phyloP scores from a whole-genome alignment of 169 alveolate genomes.

The Theileria annulata region DNA sequence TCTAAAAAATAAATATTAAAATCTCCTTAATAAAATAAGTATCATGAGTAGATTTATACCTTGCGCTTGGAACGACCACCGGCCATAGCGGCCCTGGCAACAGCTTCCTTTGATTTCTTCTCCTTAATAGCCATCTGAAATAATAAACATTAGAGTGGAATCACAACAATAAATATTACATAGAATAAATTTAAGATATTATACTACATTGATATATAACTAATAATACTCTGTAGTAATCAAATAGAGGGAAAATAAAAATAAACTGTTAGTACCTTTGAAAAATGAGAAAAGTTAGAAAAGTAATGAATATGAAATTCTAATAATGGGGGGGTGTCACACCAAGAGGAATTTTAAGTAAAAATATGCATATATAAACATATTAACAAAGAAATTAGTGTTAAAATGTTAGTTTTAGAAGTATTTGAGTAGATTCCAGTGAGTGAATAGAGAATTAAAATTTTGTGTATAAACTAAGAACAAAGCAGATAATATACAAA shows the following conservation, averaged over 20 bases:
- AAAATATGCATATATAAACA: not conserved
- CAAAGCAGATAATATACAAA: not conserved
- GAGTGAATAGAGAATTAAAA: not conserved
- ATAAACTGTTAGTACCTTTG: not conserved
- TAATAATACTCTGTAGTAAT: not conserved
- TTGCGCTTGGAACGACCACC: slow-evolving; percentile 65
- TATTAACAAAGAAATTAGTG: not conserved
- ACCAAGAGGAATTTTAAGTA: not conserved
- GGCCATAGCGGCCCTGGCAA: slow-evolving; percentile 72
- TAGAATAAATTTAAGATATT: not conserved
- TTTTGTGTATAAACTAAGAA: not conserved
- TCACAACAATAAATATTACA: not conserved
- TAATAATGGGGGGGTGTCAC: not conserved
- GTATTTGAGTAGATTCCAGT: not conserved
- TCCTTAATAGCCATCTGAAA: slow-evolving; percentile 67
- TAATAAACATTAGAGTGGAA: not conserved
- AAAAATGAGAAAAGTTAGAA: not conserved
- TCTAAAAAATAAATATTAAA: slow-evolving; percentile 63
- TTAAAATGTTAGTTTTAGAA: not conserved
- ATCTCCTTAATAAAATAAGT: not conserved
- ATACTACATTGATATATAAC: not conserved
- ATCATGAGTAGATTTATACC: slow-evolving; percentile 22
- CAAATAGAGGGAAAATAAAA: no score
- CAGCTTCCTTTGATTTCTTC: slow-evolving; percentile 72
- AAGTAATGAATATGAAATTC: not conserved